Percentiles rank a stretch among this genome's conserved stretches.
These are phyloP conservation scores for Ceriops zippeliana DNA, from an alignment of 345 rosid species.

Conservation along the genomic window DNA sequence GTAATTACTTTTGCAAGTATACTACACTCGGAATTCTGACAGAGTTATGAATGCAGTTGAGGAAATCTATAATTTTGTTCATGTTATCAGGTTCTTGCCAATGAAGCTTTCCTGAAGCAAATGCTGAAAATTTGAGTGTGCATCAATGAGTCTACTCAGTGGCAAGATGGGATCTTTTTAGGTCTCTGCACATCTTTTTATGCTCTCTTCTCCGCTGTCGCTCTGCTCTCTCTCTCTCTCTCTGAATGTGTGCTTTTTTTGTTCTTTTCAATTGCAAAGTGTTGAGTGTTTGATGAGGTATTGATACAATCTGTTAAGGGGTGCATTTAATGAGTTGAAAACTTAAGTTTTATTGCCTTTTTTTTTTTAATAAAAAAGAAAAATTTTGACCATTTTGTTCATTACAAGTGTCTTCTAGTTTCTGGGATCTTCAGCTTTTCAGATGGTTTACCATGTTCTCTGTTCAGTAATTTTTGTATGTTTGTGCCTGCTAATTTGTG, in stretches of 20 bases:
- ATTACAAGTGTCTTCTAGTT: too few species aligned
- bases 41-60: too few species aligned
- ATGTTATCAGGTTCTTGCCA: too few species aligned
- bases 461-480: neutral
- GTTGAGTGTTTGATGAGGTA: neutral
- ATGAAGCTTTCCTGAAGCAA: too few species aligned
- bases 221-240: constrained; percentile 47
- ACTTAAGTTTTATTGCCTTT: neutral
- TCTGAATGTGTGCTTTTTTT: neutral
- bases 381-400: too few species aligned
- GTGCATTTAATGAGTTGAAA: neutral
- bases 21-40: too few species aligned
- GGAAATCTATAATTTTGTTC: too few species aligned
- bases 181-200: constrained; percentile 85
- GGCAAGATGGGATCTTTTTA: constrained; percentile 95
- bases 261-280: neutral
- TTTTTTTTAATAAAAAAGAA: too few species aligned
- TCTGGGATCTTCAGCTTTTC: neutral
- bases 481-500: neutral
- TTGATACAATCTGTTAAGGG: neutral
- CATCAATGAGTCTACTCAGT: constrained; percentile 71
- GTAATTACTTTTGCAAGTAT: too few species aligned
- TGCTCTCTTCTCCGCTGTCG: constrained; percentile 78
- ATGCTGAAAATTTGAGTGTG: too few species aligned
- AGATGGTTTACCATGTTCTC: too few species aligned